Evolutionary conservation across 306 rosid genomes (phyloP).

Genomic region (Inga laurina): DNA sequence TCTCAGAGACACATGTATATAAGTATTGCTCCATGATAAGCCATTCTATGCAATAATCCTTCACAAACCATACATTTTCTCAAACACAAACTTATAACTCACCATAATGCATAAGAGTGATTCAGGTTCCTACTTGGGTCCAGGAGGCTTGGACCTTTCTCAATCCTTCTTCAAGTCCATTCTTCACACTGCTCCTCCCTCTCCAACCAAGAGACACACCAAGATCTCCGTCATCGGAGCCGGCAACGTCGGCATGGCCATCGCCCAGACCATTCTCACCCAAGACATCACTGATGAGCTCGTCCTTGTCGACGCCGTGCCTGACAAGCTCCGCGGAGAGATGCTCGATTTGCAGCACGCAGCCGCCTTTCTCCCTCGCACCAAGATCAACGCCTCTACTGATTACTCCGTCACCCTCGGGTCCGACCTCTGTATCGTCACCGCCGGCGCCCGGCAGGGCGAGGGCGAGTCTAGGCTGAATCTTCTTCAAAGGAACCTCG

Average conservation of each 20-base stretch:
- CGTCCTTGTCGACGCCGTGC: conserved; percentile 65
- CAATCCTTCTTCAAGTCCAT: conserved; percentile 77
- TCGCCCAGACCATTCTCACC: conserved; percentile 88
- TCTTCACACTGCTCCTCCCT: conserved; percentile 55
- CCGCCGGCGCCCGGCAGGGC: conserved; percentile 84
- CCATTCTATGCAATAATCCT: neutral
- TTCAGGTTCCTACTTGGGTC: conserved; percentile 66
- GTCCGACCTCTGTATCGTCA: conserved; percentile 82
- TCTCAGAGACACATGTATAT: neutral
- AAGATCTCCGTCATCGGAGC: conserved; percentile 87
- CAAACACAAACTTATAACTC: neutral
- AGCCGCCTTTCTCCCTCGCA: conserved; percentile 76
- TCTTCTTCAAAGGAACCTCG: conserved; percentile 68
- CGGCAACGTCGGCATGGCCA: conserved; percentile 99
- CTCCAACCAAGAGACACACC: conserved; percentile 56
- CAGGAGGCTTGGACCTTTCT: conserved; percentile 73
- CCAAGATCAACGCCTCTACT: conserved; percentile 67
- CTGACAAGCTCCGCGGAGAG: conserved; percentile 91
- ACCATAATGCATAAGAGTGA: conserved; percentile 58
- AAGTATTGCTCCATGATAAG: neutral
- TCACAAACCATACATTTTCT: neutral
- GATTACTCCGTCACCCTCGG: conserved; percentile 66
- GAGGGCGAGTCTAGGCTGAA: conserved; percentile 77
- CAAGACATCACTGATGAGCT: conserved; percentile 85
- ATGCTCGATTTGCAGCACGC: conserved; percentile 75